Percentiles rank a stretch among this genome's conserved stretches.
phyloP scores from a whole-genome alignment of 352 stramenopile species.

The Blastocystis hominis region DNA sequence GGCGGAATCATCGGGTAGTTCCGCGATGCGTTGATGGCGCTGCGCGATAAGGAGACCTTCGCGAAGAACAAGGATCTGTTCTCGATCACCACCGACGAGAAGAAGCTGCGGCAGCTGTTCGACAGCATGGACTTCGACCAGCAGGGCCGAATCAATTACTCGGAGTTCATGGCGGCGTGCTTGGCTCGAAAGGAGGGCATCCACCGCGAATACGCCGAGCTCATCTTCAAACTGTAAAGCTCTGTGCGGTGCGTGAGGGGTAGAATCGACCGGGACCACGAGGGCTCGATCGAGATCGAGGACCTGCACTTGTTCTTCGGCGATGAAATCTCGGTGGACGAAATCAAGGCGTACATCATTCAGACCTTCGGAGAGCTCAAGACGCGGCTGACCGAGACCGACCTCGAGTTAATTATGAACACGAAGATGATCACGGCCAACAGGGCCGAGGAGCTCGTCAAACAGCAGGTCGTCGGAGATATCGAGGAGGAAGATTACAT shows the following conservation, averaged over 20 bases:
- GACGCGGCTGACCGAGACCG: background rate
- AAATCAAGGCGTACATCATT: slow-evolving; percentile 46
- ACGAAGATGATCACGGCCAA: slow-evolving; percentile 54
- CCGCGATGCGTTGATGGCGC: slow-evolving; percentile 22
- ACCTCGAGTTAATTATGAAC: slow-evolving; percentile 54
- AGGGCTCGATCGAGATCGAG: slow-evolving; percentile 39
- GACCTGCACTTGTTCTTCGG: slow-evolving; percentile 53
- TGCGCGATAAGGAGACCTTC: slow-evolving; percentile 32
- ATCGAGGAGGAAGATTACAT: slow-evolving; percentile 42
- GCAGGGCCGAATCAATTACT: slow-evolving; percentile 38
- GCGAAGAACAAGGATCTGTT: slow-evolving; percentile 39
- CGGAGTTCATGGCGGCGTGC: slow-evolving; percentile 38
- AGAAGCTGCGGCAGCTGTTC: slow-evolving; percentile 36
- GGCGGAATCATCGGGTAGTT: background rate
- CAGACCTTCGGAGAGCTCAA: slow-evolving; percentile 53
- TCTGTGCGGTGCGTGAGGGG: background rate
- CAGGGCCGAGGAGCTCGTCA: slow-evolving; percentile 28
- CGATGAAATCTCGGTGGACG: slow-evolving; percentile 36
- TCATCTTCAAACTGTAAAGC: slow-evolving; percentile 38
- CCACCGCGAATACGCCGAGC: slow-evolving; percentile 22
- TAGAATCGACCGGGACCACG: slow-evolving; percentile 53
- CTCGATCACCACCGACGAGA: slow-evolving; percentile 26
- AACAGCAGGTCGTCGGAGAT: background rate
- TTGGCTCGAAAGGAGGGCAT: slow-evolving; percentile 40
- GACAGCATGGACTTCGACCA: slow-evolving; percentile 32